A percentile compares a stretch with the other conserved stretches of the same genome.
These are phyloP conservation scores for Entomophthora muscae DNA, from an alignment of 371 early-diverging fungal species.

Conservation along the genomic window DNA sequence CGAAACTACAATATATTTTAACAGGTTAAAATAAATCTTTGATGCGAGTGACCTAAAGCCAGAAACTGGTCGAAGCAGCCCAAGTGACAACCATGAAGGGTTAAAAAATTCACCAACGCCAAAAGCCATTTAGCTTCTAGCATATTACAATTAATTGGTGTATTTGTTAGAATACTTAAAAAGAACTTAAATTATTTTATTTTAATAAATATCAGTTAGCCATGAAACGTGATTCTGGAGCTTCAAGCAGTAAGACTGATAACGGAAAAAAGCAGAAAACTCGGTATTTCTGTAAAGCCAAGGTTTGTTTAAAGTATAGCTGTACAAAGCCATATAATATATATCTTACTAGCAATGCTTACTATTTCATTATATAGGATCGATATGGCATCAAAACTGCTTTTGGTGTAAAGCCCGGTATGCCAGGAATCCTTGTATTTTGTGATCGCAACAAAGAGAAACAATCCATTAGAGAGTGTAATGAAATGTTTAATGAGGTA, in stretches of 20 bases:
- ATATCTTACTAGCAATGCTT: too few relatives aligned
- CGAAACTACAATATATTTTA: too few relatives aligned
- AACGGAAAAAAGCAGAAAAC: background rate
- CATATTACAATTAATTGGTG: too few relatives aligned
- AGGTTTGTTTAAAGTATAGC: background rate
- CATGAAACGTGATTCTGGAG: background rate
- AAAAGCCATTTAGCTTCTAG: too few relatives aligned
- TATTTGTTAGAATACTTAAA: too few relatives aligned
- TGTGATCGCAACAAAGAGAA: constrained; percentile 2
- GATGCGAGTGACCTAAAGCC: too few relatives aligned
- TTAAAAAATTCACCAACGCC: too few relatives aligned
- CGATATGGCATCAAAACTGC: background rate
- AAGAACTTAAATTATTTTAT: too few relatives aligned
- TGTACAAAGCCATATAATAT: background rate
- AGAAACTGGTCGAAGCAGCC: too few relatives aligned
- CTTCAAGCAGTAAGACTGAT: background rate
- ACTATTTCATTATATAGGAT: background rate
- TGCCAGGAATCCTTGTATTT: background rate
- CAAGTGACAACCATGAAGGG: too few relatives aligned
- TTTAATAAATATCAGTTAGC: too few relatives aligned
- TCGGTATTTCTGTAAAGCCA: background rate
- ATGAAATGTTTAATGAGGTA: constrained; percentile 1
- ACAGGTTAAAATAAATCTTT: too few relatives aligned
- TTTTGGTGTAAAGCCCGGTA: background rate
- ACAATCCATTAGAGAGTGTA: background rate